Evolutionary conservation across 768 basidiomycete species (phyloP).

Genomic region (Serendipita indica): DNA sequence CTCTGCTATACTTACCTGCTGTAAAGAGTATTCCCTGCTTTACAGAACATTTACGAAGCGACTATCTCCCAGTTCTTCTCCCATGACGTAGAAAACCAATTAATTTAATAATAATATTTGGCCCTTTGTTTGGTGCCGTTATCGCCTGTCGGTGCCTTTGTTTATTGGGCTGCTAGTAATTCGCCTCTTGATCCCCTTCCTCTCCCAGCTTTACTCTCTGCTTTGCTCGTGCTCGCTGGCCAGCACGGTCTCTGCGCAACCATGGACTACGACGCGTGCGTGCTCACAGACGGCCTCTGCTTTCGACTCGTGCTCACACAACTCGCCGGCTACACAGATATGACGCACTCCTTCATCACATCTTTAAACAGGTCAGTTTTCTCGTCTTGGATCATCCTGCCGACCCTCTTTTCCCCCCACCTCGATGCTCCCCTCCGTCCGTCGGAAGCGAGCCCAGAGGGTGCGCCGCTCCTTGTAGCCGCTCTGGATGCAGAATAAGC

Average conservation of each 20-base stretch:
- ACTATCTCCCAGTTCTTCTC: no score
- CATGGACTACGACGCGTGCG: conserved; percentile 12
- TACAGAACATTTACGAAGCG: no score
- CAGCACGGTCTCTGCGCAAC: not conserved
- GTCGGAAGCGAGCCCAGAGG: no score
- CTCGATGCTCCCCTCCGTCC: no score
- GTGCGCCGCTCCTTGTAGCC: no score
- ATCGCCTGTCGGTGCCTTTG: no score
- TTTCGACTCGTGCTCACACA: not conserved
- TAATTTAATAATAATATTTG: not conserved
- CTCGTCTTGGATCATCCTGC: not conserved
- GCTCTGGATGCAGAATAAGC: no score
- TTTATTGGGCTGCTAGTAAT: no score
- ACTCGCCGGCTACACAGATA: not conserved
- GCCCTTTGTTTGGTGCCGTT: no score
- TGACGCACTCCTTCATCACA: conserved; percentile 12
- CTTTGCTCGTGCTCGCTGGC: conserved; percentile 3
- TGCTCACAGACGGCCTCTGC: not conserved
- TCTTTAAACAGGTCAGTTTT: conserved; percentile 12
- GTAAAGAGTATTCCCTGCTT: no score
- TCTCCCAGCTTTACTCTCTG: not conserved
- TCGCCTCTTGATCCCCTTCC: not conserved
- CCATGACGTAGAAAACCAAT: not conserved
- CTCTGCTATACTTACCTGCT: no score
- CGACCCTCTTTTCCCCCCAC: not conserved